phyloP scores from a whole-genome alignment of 805 yeast species.

The Ogataea nakhonphanomensis region DNA sequence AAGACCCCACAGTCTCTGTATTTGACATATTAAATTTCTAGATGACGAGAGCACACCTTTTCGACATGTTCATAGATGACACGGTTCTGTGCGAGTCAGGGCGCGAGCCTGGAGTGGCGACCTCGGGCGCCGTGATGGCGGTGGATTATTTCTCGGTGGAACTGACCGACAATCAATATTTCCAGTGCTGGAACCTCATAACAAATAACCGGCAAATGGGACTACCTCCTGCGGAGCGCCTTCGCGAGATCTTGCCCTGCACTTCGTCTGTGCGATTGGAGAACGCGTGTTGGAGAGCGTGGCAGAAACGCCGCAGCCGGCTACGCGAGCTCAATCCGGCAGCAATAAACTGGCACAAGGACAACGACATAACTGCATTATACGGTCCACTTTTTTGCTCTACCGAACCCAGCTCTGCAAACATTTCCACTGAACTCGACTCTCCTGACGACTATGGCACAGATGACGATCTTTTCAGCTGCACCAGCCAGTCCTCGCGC shows the following conservation, averaged over 20 bases:
- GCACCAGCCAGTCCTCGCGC: constrained; percentile 10
- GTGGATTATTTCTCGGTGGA: constrained; percentile 41
- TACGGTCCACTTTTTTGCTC: constrained; percentile 43
- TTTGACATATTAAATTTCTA: background rate
- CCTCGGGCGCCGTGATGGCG: constrained; percentile 24
- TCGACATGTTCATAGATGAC: constrained; percentile 32
- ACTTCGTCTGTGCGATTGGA: constrained; percentile 50
- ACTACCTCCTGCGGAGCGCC: constrained; percentile 32
- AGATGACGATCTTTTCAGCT: constrained; percentile 12
- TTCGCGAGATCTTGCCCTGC: constrained; percentile 33
- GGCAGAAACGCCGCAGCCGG: constrained; percentile 77
- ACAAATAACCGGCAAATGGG: constrained; percentile 35
- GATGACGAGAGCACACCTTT: constrained; percentile 17
- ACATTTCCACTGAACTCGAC: constrained; percentile 1
- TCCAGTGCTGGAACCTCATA: constrained; percentile 41
- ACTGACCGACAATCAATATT: constrained; percentile 35
- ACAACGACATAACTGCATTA: constrained; percentile 51
- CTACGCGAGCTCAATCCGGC: constrained; percentile 45
- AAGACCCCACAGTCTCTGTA: background rate
- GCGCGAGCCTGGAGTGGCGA: constrained; percentile 20
- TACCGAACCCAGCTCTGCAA: constrained; percentile 10
- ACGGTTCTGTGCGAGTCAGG: constrained; percentile 24
- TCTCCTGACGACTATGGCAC: constrained; percentile 10
- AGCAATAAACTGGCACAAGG: constrained; percentile 51
- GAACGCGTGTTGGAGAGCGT: constrained; percentile 91